Evolutionary conservation across 306 rosid species (phyloP), one percentile per base, ranked within the genome.

Genomic region (Arachis hypogaea): DNA sequence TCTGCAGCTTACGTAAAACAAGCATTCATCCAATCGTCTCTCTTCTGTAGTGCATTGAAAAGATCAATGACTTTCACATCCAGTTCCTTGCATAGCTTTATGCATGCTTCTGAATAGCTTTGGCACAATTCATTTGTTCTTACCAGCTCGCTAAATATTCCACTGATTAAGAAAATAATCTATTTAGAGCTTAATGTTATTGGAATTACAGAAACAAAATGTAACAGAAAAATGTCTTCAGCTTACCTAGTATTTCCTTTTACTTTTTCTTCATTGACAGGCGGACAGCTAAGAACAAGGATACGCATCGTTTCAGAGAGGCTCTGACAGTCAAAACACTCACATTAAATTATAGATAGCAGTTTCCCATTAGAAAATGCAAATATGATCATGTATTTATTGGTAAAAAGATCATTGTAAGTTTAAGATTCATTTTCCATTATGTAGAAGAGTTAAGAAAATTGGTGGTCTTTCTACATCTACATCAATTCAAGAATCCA

Each of bases 41-140:
- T 82, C 77, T 77, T 84, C 81, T 91, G 98, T 51, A 89, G 42
- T 56, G 96, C 94, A 9, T 59, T 81, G 62, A 88, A 93, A 64
- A 93, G 93, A 86, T 93, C 98, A 61, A 93, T 66, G 14, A 81
- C 92, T 78, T 83, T 81, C 71, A 93, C 80, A 64, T 78, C 91
- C 78, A 86, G 81, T 84, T 91, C 96, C 66, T 85, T 71, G 86
- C 96, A 90, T 55, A 93, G 83, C 85, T 88, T 78, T 69, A 84
- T 38, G 86, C 97, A 89, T 65, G 94, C 98, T 10, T 93, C 94
- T 14, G 97, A 90, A 78, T 93, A 93, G 47, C 75, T 85, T 72
- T 64, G 46, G 84, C 97, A 93, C 81, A 93, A 77, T 71, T 86
- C 91, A 77, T 93, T 93, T 71, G 98, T 93, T 85, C 98, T 84